Evolutionary conservation across 1,139 yeast genomes (phyloP).

Genomic region (Maudiozyma humilis): DNA sequence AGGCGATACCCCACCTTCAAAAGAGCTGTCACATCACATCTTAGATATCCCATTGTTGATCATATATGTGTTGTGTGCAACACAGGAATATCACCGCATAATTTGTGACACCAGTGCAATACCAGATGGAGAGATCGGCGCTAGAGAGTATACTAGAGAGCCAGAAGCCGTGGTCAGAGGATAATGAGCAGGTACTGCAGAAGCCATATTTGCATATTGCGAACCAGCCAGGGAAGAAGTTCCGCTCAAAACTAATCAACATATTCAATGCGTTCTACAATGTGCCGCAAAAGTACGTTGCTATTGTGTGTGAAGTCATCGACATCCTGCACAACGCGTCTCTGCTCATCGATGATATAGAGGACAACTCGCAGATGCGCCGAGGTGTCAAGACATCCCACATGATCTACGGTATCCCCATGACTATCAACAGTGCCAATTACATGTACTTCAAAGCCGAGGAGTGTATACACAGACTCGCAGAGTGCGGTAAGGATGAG

Average conservation of each 20-base stretch:
- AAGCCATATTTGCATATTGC: conserved; percentile 46
- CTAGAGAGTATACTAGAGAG: conserved; percentile 15
- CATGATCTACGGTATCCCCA: conserved; percentile 62
- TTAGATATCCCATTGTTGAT: no score
- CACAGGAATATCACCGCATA: no score
- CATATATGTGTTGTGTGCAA: no score
- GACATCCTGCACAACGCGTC: conserved; percentile 60
- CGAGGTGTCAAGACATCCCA: conserved; percentile 79
- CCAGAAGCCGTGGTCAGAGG: conserved; percentile 18
- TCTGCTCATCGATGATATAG: conserved; percentile 75
- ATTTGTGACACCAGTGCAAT: background rate
- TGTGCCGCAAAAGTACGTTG: conserved; percentile 34
- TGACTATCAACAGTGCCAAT: conserved; percentile 75
- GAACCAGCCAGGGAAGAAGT: conserved; percentile 47
- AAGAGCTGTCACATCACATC: background rate
- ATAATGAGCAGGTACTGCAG: conserved; percentile 16
- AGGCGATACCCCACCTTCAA: background rate
- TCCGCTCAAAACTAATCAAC: conserved; percentile 41
- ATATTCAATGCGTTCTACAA: conserved; percentile 43
- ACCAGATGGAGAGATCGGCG: conserved; percentile 4
- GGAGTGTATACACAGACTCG: conserved; percentile 29
- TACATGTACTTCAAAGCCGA: conserved; percentile 70
- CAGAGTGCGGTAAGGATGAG: conserved; percentile 7
- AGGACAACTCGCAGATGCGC: conserved; percentile 61
- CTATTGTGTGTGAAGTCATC: conserved; percentile 38